Base-by-base conservation (phyloP, 805 yeast genomes). In the Wickerhamiella musiphila region DNA sequence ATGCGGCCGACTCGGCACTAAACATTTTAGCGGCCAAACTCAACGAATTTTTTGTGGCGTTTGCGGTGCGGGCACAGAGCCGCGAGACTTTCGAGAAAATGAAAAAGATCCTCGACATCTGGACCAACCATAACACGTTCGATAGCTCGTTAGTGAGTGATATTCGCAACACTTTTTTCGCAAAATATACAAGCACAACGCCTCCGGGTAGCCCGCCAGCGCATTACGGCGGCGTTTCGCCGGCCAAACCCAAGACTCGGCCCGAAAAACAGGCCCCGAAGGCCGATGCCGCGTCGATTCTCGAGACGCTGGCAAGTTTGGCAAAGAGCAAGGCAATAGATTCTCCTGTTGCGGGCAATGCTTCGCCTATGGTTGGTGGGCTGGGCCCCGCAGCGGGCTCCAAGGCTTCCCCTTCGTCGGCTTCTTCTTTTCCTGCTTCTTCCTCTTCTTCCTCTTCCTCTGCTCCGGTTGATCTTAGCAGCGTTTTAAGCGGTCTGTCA, bases 61-160 rank as follows among this genome's bases (percentile, higher is more conserved):
- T n/a, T 35, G 54, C 23, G 6, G 33, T 41, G 11, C 41, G 45
- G 15, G 36, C 33, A 9, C 47, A 41, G 32, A 28, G 34, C 12
- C 25, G 34, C 12, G 46, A 40, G 28, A 42, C 37, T 29, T 43
- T 37, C 28, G 82, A 71, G 37, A 90, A 84, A 53, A 69, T 83
- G 44, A 61, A 73, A 46, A 86, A 83, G 56, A 64, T 90, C 44
- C 67, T 90, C 42, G 93, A 81, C 41, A 84, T 90, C 46, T 90
- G 98, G 98, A 79, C 72, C 43, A 72, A 79, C 41, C 76, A 83
- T 23, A 71, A 70, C 26, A 77, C 94, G 11, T 86, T 90, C 56
- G 61, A 63, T 34, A 66, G 68, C 26, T 61, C 63, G 25, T 57
- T 64, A 20, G 58, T 90, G 34, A 54, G 63, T 28, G 50, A 63